Conservation (phyloP, 2,329 filamentous ascomycete genomes). For the Stachybotrys chartarum region DNA sequence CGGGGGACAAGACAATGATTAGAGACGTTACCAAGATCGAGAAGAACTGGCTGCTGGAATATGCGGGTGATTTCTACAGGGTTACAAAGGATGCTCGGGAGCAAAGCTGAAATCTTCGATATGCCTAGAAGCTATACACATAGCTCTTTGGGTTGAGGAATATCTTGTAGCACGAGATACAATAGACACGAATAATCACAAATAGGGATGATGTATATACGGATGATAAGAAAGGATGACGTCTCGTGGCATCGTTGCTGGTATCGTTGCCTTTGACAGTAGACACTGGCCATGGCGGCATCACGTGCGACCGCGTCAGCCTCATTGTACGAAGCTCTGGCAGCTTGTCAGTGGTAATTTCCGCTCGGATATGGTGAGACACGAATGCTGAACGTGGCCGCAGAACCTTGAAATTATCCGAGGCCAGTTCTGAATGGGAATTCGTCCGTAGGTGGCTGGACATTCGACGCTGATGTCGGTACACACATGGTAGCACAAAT, state of each 20-base stretch:
- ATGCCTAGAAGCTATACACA: no score
- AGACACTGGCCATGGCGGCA: no score
- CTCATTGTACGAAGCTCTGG: background rate
- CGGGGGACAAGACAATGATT: conserved; percentile 80
- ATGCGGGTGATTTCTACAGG: conserved; percentile 76
- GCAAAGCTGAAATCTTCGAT: background rate
- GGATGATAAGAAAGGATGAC: no score
- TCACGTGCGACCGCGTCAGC: background rate
- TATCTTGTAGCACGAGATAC: no score
- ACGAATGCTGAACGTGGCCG: background rate
- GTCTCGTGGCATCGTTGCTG: no score
- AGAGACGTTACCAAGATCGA: conserved; percentile 90
- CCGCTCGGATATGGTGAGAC: background rate
- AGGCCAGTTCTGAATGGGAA: background rate
- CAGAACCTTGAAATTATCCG: background rate
- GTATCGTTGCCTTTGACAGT: no score
- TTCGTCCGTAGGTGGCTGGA: no score
- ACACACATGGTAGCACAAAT: no score
- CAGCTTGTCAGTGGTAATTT: background rate
- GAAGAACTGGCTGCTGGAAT: conserved; percentile 85
- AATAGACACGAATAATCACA: no score
- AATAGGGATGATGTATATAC: no score
- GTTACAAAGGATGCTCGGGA: conserved; percentile 26
- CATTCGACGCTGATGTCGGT: no score
- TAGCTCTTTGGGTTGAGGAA: no score